Percentiles rank a stretch among this genome's conserved stretches.
phyloP scores from a whole-genome alignment of 2,329 filamentous ascomycete genomes.

The Neopestalotiopsis rosae region DNA sequence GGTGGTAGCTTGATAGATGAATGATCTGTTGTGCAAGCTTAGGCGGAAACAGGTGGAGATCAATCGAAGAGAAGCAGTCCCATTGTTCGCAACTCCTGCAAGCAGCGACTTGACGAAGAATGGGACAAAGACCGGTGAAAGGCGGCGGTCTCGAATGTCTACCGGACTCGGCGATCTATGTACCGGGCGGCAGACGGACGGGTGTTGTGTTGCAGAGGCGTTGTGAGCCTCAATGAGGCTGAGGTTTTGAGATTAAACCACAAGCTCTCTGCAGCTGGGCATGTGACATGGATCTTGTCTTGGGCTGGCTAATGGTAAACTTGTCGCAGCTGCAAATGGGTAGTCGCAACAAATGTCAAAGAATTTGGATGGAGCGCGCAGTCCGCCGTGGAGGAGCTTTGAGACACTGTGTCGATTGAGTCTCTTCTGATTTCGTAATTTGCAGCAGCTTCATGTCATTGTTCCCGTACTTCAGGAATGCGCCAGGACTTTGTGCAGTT shows the following conservation, averaged over 20 bases:
- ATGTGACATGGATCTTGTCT: constrained; percentile 13
- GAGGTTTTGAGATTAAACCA: not conserved
- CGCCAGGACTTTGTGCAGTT: not conserved
- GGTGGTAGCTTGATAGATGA: constrained; percentile 16
- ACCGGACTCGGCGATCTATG: constrained; percentile 11
- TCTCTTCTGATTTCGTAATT: not conserved
- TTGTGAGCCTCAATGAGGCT: constrained; percentile 10
- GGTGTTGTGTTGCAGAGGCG: not conserved
- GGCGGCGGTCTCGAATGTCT: not conserved
- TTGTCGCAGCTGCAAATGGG: constrained; percentile 7
- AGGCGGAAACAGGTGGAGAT: constrained; percentile 3
- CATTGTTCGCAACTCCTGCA: constrained; percentile 7
- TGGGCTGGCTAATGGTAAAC: not conserved
- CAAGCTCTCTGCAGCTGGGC: constrained; percentile 10
- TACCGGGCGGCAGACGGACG: not conserved
- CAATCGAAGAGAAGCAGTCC: not conserved
- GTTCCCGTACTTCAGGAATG: constrained; percentile 8
- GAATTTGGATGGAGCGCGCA: not conserved
- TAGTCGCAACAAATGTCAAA: constrained; percentile 8
- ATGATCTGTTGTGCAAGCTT: not conserved
- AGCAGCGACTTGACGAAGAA: constrained; percentile 4
- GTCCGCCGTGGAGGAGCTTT: not conserved
- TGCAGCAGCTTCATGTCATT: not conserved
- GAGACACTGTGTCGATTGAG: not conserved
- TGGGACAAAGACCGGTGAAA: constrained; percentile 7